Conservation (phyloP, 371 early-diverging fungal genomes). For the Lichtheimia corymbifera region DNA sequence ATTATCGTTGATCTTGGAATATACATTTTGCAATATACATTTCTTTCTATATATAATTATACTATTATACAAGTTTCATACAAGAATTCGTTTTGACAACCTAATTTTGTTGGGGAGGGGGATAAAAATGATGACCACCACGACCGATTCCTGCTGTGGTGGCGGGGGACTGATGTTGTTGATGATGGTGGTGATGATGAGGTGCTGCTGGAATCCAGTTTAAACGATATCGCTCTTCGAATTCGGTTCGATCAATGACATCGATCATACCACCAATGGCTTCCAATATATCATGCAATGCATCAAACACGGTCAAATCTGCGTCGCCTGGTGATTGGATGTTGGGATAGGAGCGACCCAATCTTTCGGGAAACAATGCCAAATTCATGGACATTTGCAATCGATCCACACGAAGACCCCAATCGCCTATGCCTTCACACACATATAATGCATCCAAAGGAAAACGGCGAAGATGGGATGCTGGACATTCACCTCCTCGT, state of each 20-base stretch:
- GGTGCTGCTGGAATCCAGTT: not conserved
- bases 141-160: no score
- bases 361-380: not conserved
- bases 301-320: not conserved
- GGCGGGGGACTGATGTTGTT: no score
- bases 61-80: not conserved
- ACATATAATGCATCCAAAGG: not conserved
- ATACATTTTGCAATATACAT: constrained; percentile 3
- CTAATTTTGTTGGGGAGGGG: not conserved
- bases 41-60: not conserved
- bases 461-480: not conserved
- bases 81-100: not conserved
- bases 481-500: not conserved
- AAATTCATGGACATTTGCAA: not conserved
- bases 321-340: not conserved
- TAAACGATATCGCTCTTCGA: not conserved
- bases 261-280: not conserved
- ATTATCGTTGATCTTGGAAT: not conserved
- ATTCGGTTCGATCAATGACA: not conserved
- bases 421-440: constrained; percentile 3
- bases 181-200: no score
- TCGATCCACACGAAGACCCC: not conserved
- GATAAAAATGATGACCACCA: no score
- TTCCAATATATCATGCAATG: not conserved
- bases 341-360: not conserved